phyloP scores from a whole-genome alignment of 2,329 filamentous ascomycete genomes.

The Cercospora berteroae region DNA sequence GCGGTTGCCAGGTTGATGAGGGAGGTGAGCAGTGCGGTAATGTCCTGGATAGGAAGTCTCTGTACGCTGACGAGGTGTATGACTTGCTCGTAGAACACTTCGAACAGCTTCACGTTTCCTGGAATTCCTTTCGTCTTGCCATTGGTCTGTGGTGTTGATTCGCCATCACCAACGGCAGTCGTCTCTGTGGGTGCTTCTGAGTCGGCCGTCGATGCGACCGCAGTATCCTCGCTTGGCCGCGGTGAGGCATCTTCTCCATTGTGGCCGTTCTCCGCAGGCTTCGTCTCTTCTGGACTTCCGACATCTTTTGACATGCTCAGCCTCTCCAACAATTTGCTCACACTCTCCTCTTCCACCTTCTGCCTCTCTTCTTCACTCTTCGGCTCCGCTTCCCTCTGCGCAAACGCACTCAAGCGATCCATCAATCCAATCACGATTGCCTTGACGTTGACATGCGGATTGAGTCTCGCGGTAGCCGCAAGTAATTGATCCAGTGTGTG shows the following conservation, averaged over 20 bases:
- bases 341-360: conserved; percentile 80
- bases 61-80: conserved; percentile 90
- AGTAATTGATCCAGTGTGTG: conserved; percentile 95
- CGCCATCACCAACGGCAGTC: conserved; percentile 29
- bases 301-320: conserved; percentile 65
- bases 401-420: conserved; percentile 92
- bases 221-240: conserved; percentile 25
- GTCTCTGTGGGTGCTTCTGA: conserved; percentile 21
- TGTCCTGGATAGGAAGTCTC: conserved; percentile 88
- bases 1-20: conserved; percentile 90
- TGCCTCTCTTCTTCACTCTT: conserved; percentile 69
- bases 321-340: conserved; percentile 73
- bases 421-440: conserved; percentile 96
- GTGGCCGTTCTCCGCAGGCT: conserved; percentile 33
- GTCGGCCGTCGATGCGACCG: conserved; percentile 33
- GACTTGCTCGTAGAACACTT: conserved; percentile 96
- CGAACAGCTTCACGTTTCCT: conserved; percentile 82
- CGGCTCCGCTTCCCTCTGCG: conserved; percentile 78
- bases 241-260: conserved; percentile 18
- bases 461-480: conserved; percentile 85
- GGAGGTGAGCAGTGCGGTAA: conserved; percentile 89
- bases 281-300: conserved; percentile 33
- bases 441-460: conserved; percentile 97
- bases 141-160: conserved; percentile 37
- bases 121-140: conserved; percentile 60